phyloP scores from a whole-genome alignment of 805 yeast species.

The Kuraishia ogatae region DNA sequence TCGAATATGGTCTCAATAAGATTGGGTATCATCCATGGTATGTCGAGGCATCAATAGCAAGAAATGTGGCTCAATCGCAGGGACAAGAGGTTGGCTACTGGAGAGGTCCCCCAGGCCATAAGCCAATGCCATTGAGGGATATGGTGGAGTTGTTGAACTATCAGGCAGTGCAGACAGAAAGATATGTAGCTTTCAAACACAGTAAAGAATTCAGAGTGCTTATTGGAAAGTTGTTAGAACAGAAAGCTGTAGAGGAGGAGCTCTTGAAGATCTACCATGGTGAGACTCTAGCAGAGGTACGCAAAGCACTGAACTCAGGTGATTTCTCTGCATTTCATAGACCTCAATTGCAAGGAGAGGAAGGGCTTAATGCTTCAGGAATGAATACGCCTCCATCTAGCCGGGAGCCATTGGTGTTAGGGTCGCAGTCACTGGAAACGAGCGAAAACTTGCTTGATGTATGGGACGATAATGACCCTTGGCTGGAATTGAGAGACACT shows the following conservation, averaged over 20 bases:
- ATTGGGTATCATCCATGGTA: slow-evolving; percentile 24
- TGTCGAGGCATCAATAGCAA: slow-evolving; percentile 30
- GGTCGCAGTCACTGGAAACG: neutral
- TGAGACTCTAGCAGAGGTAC: neutral
- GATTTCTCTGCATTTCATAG: neutral
- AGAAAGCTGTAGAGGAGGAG: neutral
- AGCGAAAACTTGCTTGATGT: slow-evolving; percentile 3
- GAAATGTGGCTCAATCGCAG: slow-evolving; percentile 25
- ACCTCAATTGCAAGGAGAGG: neutral
- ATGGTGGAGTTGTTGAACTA: neutral
- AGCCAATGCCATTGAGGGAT: slow-evolving; percentile 20
- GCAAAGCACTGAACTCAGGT: neutral
- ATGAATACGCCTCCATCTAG: neutral
- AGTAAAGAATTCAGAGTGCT: neutral
- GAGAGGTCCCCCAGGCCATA: slow-evolving; percentile 39
- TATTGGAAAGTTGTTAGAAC: neutral
- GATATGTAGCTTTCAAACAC: neutral
- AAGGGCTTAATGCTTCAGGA: neutral
- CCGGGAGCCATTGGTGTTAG: neutral
- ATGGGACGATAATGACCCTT: slow-evolving; percentile 8
- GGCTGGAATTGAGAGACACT: slow-evolving; percentile 6
- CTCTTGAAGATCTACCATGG: neutral
- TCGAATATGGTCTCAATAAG: neutral
- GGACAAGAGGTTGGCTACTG: slow-evolving; percentile 35
- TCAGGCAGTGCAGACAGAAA: neutral